Base-by-base conservation (phyloP, 257 asterid genomes). In the Forsythia viridissima region DNA sequence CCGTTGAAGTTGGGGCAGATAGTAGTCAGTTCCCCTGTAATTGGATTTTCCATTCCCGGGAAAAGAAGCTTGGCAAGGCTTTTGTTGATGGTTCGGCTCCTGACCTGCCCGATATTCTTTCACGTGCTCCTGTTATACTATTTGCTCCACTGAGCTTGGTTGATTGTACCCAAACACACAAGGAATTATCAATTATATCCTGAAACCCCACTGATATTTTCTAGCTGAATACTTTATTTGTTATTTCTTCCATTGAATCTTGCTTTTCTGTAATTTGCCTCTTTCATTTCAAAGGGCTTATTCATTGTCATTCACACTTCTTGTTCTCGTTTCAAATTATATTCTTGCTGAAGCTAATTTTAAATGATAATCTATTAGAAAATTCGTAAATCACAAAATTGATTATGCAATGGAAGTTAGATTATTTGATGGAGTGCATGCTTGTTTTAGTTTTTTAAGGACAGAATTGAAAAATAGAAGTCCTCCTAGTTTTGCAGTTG, bases 41-140 rank as follows among this genome's bases (percentile, higher is more conserved):
- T 86, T 96, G 99, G 99, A 90, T 96, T 89, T 93, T 89, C 91
- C 98, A 92, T 88, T 92, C 84, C 77, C 90, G 99, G 86, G 99
- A 96, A 83, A 93, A 92, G 96, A 93, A 93, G 86, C 91, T 95
- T 84, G 97, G 90, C 85, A 91, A 91, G 90, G 97, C 97, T 82
- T 88, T 91, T 86, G 85, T 96, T 80, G 97, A 92, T 88, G 99
- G 99, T 96, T 84, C 85, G 99, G 89, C 90, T 90, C 92, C 87
- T 86, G 88, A 88, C 89, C 85, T 70, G 66, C 80, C 85, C 78
- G 77, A 74, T 82, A 83, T 81, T 68, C 83, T 79, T 87, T 68
- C 44, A 57, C 20, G 77, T 59, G 55, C 12, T 76, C 55, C 71
- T 51, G 13, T 37, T 6, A 4, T 68, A 11, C 30, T 15, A 24